Percentiles rank a stretch among this genome's conserved stretches.
Evolutionary conservation across 1,284 basidiomycete species (phyloP).

Genomic region (Spongispora temasekensis): DNA sequence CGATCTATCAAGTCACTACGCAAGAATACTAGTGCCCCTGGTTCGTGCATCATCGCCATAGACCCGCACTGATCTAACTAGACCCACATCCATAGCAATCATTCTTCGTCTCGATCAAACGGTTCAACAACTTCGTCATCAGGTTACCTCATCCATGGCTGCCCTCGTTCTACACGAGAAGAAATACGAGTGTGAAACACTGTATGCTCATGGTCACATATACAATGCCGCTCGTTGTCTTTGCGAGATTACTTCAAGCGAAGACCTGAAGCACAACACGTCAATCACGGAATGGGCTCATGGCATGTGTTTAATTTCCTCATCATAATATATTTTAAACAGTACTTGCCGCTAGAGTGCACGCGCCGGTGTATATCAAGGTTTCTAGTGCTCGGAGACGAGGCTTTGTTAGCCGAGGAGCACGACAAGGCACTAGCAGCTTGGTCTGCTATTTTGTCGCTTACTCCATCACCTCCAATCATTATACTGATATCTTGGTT

Average conservation of each 20-base stretch:
- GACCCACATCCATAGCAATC: too few species aligned
- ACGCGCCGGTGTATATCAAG: not conserved
- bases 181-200: not conserved
- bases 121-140: too few species aligned
- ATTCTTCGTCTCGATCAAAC: too few species aligned
- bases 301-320: not conserved
- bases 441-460: not conserved
- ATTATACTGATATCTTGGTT: not conserved
- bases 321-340: not conserved
- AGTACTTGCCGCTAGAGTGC: not conserved
- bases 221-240: not conserved
- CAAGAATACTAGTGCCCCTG: too few species aligned
- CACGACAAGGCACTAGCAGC: not conserved
- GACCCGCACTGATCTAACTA: too few species aligned
- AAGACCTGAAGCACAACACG: not conserved
- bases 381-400: not conserved
- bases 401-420: not conserved
- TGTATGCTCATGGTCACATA: not conserved
- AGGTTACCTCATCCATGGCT: too few species aligned
- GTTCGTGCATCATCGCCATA: too few species aligned
- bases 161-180: too few species aligned
- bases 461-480: not conserved
- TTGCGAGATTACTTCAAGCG: not conserved
- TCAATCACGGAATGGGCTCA: not conserved
- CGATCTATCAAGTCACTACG: too few species aligned